Base-by-base conservation (phyloP, 768 basidiomycete species). In the Lactarius deliciosus region DNA sequence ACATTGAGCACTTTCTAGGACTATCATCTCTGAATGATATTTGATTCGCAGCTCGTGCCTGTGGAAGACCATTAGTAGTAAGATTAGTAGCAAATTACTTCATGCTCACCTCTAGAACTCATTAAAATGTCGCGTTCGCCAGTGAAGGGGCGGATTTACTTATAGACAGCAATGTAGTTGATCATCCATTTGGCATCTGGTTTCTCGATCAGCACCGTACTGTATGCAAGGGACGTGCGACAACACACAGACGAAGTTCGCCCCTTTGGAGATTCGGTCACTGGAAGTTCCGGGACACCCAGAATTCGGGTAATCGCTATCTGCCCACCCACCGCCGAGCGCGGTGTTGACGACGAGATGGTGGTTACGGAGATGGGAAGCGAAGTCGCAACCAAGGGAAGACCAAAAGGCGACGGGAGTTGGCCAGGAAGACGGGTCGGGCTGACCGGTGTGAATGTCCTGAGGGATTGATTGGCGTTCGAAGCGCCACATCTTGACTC, bases 401-500 rank as follows among this genome's bases (percentile, higher is more conserved):
- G 68, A 63, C n/a, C 11, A 64, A 45, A 60, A 67, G 5, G 62
- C 66, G 22, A 2, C 32, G 43, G 58, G 61, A 13, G 9, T 8
- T 1, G 65, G 30, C 65, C 66, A 67, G 57, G 45, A 32, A 13
- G 58, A 28, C 28, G 65, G 58, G 22, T 60, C 11, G n/a, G 62
- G 66, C 13, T 53, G 28, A n/a, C 55, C 55, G 2, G 34, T 36
- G 8, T 10, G 9, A 30, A 67, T 67, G 20, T 69, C 65, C 32
- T 57, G 9, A 16, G 68, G 69, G 50, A 69, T 55, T 20, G 41
- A 62, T 3, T 18, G 3, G 15, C 65, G 61, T 22, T 32, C 30
- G 34, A 60, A 67, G 54, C 40, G 28, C 69, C 69, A 69, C 8
- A 63, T 59, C 43, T 45, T 61, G 36, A 69, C 57, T 41, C 65